Evolutionary conservation across 2,329 filamentous ascomycete species (phyloP).

Genomic region (Fusarium devonianum): DNA sequence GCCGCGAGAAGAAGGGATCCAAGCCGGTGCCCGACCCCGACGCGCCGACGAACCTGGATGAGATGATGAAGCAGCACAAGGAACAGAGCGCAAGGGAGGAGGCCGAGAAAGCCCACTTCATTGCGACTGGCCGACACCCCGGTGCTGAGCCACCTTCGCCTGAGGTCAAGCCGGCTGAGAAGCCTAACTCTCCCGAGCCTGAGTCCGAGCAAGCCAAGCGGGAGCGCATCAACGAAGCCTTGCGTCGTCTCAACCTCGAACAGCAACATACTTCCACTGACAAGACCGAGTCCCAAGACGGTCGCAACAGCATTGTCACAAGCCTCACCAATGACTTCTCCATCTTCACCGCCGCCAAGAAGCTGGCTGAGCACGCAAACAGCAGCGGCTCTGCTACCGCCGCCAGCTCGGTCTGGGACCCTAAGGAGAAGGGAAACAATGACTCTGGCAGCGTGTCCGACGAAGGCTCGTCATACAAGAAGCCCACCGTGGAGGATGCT

Average conservation of each 20-base stretch:
- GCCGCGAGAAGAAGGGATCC: conserved; percentile 54
- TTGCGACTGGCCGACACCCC: conserved; percentile 29
- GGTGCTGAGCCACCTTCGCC: conserved; percentile 21
- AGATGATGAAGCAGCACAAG: conserved; percentile 43
- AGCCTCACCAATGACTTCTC: conserved; percentile 37
- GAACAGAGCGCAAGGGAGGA: conserved; percentile 32
- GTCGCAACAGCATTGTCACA: conserved; percentile 30
- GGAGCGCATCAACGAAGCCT: conserved; percentile 33
- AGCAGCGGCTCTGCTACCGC: conserved; percentile 32
- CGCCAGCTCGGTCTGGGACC: conserved; percentile 35
- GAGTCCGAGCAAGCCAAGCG: conserved; percentile 27
- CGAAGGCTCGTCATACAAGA: conserved; percentile 31
- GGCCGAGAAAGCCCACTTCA: conserved; percentile 32
- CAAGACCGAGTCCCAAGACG: conserved; percentile 9
- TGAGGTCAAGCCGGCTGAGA: conserved; percentile 5
- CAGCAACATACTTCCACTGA: conserved; percentile 17
- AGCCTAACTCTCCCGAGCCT: conserved; percentile 7
- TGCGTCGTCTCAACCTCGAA: conserved; percentile 29
- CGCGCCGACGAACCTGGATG: conserved; percentile 36
- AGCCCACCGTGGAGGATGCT: conserved; percentile 37
- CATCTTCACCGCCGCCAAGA: conserved; percentile 35
- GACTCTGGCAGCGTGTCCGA: conserved; percentile 22
- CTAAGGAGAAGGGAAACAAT: conserved; percentile 20
- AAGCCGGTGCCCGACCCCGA: conserved; percentile 34
- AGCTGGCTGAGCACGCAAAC: conserved; percentile 23